Base-by-base conservation (phyloP, 2,329 filamentous ascomycete genomes). In the Triangularia setosa region DNA sequence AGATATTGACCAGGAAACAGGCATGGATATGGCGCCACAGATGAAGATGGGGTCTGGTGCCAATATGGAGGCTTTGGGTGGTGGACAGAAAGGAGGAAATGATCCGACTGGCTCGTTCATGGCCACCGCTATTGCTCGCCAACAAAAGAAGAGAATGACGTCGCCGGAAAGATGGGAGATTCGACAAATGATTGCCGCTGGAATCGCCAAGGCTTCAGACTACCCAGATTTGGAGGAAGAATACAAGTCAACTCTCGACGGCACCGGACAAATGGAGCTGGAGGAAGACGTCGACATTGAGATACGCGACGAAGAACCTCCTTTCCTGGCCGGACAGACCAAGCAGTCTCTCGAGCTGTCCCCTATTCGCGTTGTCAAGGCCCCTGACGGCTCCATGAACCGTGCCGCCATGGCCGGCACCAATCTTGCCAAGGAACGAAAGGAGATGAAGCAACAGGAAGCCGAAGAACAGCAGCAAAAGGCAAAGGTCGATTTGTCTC, bases 111-210 rank as follows among this genome's bases (percentile, higher is more conserved):
- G 87, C 1, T 83, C 90, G 14, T 85, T 92, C 65, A 87, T 91
- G 71, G 82, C 85, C 44, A 82, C 82, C 28, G 79, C 83, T 60
- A 77, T 81, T 7, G 83, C 81, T 0, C 80, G 83, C 69, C 84
- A 83, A 55, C 89, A 89, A 62, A 92, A 91, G 75, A 99, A 99
- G 80, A 85, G 95, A 60, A 89, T 98, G 89, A 98, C 94, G 0
- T 97, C 94, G 14, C 95, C 95, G 1, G 95, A 99, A 75, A 83
- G 95, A 73, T 99, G 95, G 94, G 95, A 99, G 75, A 97, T 99
- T 67, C 88, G 94, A 67, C 95, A 99, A 74, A 83, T 99, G 60
- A 98, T 99, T 73, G 93, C 94, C 3, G 97, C 95, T 4, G 95
- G 96, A 55, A 94, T 96, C 8, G 90, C 92, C 18, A 96, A 95